Conservation (phyloP, 2,329 filamentous ascomycete species). For the Sporothrix humicola region DNA sequence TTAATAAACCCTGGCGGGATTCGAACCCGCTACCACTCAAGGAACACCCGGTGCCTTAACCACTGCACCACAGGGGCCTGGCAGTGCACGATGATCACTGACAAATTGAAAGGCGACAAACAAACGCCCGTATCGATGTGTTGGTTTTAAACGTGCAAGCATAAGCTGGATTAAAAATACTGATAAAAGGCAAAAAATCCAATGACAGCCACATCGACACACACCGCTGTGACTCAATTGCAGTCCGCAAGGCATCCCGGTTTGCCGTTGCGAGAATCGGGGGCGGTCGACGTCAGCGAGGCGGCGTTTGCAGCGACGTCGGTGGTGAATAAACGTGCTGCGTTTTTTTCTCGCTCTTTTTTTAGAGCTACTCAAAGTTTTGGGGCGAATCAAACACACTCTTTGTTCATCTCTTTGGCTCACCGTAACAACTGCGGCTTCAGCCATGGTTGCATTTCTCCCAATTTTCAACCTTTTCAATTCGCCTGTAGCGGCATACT, state of each 20-base stretch:
- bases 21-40: too few species aligned
- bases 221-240: slow-evolving; percentile 20
- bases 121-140: too few species aligned
- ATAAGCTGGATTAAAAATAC: too few species aligned
- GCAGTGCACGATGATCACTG: background rate
- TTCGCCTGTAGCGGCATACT: slow-evolving; percentile 1
- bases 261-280: slow-evolving; percentile 29
- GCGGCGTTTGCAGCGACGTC: slow-evolving; percentile 14
- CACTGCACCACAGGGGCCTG: too few species aligned
- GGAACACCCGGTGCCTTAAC: too few species aligned
- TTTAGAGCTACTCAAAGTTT: background rate
- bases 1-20: too few species aligned
- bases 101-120: background rate
- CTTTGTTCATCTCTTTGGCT: background rate
- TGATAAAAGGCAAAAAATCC: background rate
- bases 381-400: background rate
- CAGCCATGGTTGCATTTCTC: background rate
- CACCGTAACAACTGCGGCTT: slow-evolving; percentile 12
- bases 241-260: background rate
- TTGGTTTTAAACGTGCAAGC: too few species aligned
- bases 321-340: slow-evolving; percentile 14
- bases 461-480: background rate
- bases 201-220: background rate
- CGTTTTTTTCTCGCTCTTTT: slow-evolving; percentile 17
- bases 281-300: background rate